Evolutionary conservation across 495 filamentous ascomycete species (phyloP).

Genomic region (Neurospora sp.): DNA sequence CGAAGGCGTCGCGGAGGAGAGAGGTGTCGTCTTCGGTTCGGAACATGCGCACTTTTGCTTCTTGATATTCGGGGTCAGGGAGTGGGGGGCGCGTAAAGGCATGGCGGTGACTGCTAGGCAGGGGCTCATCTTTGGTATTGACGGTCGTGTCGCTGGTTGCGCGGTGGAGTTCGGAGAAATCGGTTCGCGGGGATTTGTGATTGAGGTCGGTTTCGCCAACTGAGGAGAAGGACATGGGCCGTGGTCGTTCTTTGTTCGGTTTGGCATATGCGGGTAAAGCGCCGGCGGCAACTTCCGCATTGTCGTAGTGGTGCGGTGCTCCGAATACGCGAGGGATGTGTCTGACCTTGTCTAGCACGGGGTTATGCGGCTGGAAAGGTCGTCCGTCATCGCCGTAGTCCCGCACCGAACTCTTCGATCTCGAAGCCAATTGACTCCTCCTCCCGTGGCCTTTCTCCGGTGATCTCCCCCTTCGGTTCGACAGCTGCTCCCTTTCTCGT

Average conservation of each 20-base stretch:
- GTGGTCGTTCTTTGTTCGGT: slow-evolving; percentile 11
- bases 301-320: neutral
- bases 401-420: neutral
- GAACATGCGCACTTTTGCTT: slow-evolving; percentile 11
- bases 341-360: slow-evolving; percentile 3
- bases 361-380: slow-evolving; percentile 7
- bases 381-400: neutral
- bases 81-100: slow-evolving; percentile 1
- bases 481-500: neutral
- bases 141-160: slow-evolving; percentile 11
- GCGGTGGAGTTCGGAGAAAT: slow-evolving; percentile 4
- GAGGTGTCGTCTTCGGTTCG: slow-evolving; percentile 5
- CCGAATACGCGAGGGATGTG: neutral
- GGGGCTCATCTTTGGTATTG: slow-evolving; percentile 8
- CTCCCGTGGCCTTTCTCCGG: neutral
- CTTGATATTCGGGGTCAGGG: slow-evolving; percentile 6
- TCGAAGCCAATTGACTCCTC: neutral
- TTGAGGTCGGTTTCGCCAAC: slow-evolving; percentile 11
- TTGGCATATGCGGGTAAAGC: neutral
- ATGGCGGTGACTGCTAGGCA: neutral
- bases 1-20: slow-evolving; percentile 7
- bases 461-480: neutral
- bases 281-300: slow-evolving; percentile 2
- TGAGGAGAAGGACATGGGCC: slow-evolving; percentile 8
- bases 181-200: slow-evolving; percentile 3